Base-by-base conservation (phyloP, 2,329 filamentous ascomycete genomes). In the Xylariaceae sp. region DNA sequence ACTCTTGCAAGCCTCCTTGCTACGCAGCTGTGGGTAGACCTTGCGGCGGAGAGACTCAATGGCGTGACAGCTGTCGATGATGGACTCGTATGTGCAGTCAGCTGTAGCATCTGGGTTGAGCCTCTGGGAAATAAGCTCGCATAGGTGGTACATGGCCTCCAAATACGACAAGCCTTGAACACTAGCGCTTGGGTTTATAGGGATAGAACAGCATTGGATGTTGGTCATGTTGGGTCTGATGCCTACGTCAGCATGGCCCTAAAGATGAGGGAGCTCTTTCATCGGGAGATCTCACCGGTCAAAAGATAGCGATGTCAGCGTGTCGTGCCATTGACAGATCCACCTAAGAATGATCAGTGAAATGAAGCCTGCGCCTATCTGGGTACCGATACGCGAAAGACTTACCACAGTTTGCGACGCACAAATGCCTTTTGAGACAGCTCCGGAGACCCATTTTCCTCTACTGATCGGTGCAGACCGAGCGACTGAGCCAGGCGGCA, bases 271-370 rank as follows among this genome's bases (percentile, higher is more conserved):
- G 6, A 21, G 16, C 16, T 14, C n/a, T 2, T 31, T n/a, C 12
- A 8, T 16, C 17, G 11, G 18, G 12, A 5, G 2, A 8, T 36
- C 57, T 45, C 57, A 74, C 69, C 77, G 64, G 45, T 81, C 77
- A 50, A 81, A 81, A 0, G 77, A 80, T 2, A 81, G 56, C 1
- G 77, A 81, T 0, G 75, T 78, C 14, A 81, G 58, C 5, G 74
- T 79, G 36, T 81, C 77, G 43, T 81, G 77, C 77, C 77, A 81
- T 8, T 77, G 67, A 44, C 74, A 77, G 4, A 73, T 78, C 77
- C 77, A 73, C 56, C 61, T 61, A 39, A 14, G 29, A 17, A 11
- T 22, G 5, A 5, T 29, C 12, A 16, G 27, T 32, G 2, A 31
- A 36, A 15, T 40, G 40, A 24, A n/a, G n/a, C n/a, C n/a, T n/a